Evolutionary conservation across 2,329 filamentous ascomycete species (phyloP), one percentile per base, ranked within the genome.

Genomic region (Ophiostoma perfectum): DNA sequence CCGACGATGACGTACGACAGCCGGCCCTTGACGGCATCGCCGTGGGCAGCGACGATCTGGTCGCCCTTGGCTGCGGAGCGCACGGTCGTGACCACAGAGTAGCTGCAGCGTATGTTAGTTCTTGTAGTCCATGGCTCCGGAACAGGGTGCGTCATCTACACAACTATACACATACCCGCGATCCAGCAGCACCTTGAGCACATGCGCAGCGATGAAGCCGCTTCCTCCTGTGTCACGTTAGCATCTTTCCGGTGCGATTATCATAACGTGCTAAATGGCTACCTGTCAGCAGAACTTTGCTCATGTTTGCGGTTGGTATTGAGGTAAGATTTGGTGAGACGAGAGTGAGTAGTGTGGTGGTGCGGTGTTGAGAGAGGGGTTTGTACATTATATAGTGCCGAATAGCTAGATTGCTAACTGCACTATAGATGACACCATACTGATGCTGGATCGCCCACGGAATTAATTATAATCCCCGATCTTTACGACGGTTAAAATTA

Each of bases 131-230:
- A 45, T 11, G 3, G 9, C 18, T 55, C 49, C 42, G 8, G 4
- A 55, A 11, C n/a, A 55, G 27, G 27, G 9, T 27, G 27, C 27
- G 27, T 27, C 27, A 27, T 27, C 27, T 27, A 60, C 11, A 16
- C 27, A 60, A 60, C 27, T 27, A 27, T 27, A 27, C 27, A 60
- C 55, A 2, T 60, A 60, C 55, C 55, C 81, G 70, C 79, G 76
- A 71, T 80, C 75, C 64, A 86, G 78, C 41, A 87, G 82, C 70
- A 83, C 79, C 65, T 86, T 80, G 55, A 87, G 79, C 70, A 84
- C 80, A 74, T 86, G 84, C 66, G 80, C 78, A 72, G 81, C 82
- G 72, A 84, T 83, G 76, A 83, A 84, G 78, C 82, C 82, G 55
- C 81, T 82, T 72, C 82, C 82, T 70, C 82, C 81, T 82, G 68